Conservation (phyloP, 352 stramenopile genomes). For the Phytophthora sp. region DNA sequence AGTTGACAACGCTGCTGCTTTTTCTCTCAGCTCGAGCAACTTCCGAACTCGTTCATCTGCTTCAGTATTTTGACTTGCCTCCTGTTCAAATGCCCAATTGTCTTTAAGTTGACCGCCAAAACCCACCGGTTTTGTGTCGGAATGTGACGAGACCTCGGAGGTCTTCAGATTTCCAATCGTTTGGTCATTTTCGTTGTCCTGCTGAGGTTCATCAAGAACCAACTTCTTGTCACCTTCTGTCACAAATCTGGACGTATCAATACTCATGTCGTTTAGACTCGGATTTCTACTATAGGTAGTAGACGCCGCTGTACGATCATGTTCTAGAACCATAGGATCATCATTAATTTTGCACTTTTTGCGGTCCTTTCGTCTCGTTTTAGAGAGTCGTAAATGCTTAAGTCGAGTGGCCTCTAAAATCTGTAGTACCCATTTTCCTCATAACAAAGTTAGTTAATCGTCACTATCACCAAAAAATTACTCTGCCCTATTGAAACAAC, state of each 20-base stretch:
- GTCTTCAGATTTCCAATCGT: conserved; percentile 19
- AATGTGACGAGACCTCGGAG: neutral
- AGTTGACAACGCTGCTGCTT: conserved; percentile 28
- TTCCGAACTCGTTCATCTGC: conserved; percentile 28
- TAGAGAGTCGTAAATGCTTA: conserved; percentile 35
- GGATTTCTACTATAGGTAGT: neutral
- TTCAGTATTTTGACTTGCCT: neutral
- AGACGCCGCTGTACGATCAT: neutral
- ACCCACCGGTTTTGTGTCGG: neutral
- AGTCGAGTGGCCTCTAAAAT: conserved; percentile 37
- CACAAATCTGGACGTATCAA: neutral
- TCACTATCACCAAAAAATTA: too few relatives aligned
- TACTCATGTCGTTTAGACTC: neutral
- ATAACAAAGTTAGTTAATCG: too few relatives aligned
- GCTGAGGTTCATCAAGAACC: conserved; percentile 12
- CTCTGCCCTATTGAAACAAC: too few relatives aligned
- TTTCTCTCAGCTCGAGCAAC: conserved; percentile 35
- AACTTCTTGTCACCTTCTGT: neutral
- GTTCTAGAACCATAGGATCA: neutral
- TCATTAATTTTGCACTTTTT: conserved; percentile 8
- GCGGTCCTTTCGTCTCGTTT: conserved; percentile 9
- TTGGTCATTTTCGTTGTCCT: conserved; percentile 31
- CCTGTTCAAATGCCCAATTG: neutral
- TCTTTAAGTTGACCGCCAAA: neutral
- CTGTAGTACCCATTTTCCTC: conserved; percentile 9